Percentiles rank a stretch among this genome's conserved stretches.
These are phyloP conservation scores for Pichia heedii DNA, from an alignment of 805 yeast genomes.

Conservation along the genomic window DNA sequence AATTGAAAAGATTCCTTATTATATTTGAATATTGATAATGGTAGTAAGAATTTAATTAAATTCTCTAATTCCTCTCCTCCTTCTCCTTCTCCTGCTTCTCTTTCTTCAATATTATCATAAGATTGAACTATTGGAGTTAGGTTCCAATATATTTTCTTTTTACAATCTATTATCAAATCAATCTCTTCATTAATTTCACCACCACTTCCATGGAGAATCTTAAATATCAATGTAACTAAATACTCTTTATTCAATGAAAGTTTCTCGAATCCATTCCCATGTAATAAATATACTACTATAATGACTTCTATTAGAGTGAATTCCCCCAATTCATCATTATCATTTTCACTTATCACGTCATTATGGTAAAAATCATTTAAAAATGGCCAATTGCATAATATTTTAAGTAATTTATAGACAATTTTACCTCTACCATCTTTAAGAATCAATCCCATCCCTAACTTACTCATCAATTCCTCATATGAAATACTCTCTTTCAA, in stretches of 20 bases:
- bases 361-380: background rate
- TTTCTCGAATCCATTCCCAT: conserved; percentile 1
- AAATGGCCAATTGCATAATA: conserved; percentile 8
- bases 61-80: background rate
- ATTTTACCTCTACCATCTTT: conserved; percentile 14
- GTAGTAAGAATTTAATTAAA: conserved; percentile 3
- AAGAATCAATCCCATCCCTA: background rate
- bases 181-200: conserved; percentile 1
- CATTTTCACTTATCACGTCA: too few species aligned
- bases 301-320: conserved; percentile 7
- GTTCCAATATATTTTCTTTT: conserved; percentile 21
- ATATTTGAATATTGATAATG: conserved; percentile 2
- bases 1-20: conserved; percentile 2
- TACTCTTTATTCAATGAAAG: conserved; percentile 1
- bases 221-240: conserved; percentile 1
- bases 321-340: background rate
- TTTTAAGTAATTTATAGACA: conserved; percentile 6
- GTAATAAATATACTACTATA: conserved; percentile 1
- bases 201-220: background rate
- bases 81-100: too few species aligned
- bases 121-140: conserved; percentile 30
- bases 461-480: background rate
- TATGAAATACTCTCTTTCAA: background rate
- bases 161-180: conserved; percentile 18
- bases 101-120: conserved; percentile 27